Evolutionary conservation across 78 protist species (phyloP).

Genomic region (Protostelium mycophagum): DNA sequence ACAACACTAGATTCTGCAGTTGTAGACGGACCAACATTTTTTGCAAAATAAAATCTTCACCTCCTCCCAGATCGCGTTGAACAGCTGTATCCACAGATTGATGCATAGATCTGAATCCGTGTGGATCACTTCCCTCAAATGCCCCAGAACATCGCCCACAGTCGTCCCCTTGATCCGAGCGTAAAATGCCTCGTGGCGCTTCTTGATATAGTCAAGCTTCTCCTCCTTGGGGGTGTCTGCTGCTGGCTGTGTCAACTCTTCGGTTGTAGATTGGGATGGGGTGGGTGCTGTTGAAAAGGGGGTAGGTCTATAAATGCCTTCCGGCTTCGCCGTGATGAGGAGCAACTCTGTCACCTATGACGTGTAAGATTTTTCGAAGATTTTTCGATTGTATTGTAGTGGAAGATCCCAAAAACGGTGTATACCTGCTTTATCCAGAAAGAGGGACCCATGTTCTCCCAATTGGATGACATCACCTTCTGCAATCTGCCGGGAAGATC

Average conservation of each 20-base stretch:
- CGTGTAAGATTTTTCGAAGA: no score
- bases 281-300: background rate
- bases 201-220: background rate
- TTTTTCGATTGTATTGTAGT: no score
- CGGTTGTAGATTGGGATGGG: background rate
- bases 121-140: constrained; percentile 28
- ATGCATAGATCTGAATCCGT: constrained; percentile 4
- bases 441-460: constrained; percentile 60
- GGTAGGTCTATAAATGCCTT: background rate
- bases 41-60: no score
- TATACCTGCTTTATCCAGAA: constrained; percentile 77
- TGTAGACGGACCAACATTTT: no score
- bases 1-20: no score
- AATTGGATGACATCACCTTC: constrained; percentile 2
- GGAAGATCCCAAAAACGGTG: no score
- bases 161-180: background rate
- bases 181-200: constrained; percentile 1
- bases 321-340: constrained; percentile 4
- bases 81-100: constrained; percentile 10
- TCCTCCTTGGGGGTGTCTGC: background rate
- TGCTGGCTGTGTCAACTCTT: no score
- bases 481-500: background rate
- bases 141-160: constrained; percentile 5
- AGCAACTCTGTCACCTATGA: constrained; percentile 62
- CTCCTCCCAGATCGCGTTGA: constrained; percentile 19